phyloP scores from a whole-genome alignment of 108 stramenopile species.

The Cyclotella kingstonii region DNA sequence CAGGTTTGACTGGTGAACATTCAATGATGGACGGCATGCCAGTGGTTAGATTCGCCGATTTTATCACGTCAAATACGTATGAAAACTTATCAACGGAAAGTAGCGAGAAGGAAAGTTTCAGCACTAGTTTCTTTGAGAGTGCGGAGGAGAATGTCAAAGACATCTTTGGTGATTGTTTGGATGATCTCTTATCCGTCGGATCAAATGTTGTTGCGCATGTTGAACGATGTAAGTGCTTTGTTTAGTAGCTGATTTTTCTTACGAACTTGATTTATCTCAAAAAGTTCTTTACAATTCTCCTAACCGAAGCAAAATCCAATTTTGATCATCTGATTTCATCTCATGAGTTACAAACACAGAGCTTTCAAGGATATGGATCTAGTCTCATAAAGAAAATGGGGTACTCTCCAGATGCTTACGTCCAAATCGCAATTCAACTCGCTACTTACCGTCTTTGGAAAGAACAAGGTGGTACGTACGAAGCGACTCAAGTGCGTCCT shows the following conservation, averaged over 20 bases:
- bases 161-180: conserved; percentile 52
- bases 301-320: conserved; percentile 33
- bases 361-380: conserved; percentile 76
- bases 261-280: too few species aligned
- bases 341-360: conserved; percentile 59
- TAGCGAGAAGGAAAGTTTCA: too few species aligned
- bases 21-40: conserved; percentile 95
- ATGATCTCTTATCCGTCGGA: conserved; percentile 26
- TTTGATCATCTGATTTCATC: conserved; percentile 44
- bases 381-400: conserved; percentile 72
- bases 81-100: conserved; percentile 35
- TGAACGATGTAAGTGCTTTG: conserved; percentile 17
- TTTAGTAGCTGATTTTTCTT: too few species aligned
- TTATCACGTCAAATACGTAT: conserved; percentile 59
- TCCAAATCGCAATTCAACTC: conserved; percentile 86
- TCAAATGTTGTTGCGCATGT: conserved; percentile 29
- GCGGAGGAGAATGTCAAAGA: conserved; percentile 51
- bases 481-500: conserved; percentile 76
- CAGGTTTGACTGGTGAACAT: conserved; percentile 82
- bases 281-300: conserved; percentile 1
- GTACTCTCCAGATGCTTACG: conserved; percentile 85
- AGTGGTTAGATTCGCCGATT: conserved; percentile 62
- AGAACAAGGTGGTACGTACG: conserved; percentile 78
- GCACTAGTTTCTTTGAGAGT: conserved; percentile 17
- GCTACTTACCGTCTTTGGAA: conserved; percentile 76